Conservation (phyloP, 2,329 filamentous ascomycete genomes). For the Neofusicoccum sp. region DNA sequence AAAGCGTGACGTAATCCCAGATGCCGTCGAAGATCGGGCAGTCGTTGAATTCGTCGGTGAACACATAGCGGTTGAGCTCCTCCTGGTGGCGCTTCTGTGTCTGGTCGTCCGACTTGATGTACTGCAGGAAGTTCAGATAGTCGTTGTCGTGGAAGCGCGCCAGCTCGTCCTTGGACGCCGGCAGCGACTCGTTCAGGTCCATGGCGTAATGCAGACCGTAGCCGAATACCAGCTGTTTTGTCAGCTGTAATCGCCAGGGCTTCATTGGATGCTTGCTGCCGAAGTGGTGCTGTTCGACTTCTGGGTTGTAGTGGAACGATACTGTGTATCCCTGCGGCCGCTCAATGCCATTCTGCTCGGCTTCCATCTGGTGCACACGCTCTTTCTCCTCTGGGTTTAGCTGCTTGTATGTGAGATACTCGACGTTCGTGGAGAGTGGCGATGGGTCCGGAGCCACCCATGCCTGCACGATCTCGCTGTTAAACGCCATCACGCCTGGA, state of each 20-base stretch:
- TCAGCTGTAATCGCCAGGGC: conserved; percentile 92
- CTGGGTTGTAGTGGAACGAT: conserved; percentile 92
- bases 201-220: conserved; percentile 97
- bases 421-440: conserved; percentile 17
- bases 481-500: conserved; percentile 11
- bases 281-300: conserved; percentile 96
- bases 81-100: conserved; percentile 37
- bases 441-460: conserved; percentile 13
- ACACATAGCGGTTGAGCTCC: conserved; percentile 69
- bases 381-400: conserved; percentile 18
- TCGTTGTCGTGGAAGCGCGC: conserved; percentile 83
- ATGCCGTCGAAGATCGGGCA: conserved; percentile 96
- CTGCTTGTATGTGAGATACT: conserved; percentile 14
- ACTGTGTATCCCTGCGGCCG: conserved; percentile 85
- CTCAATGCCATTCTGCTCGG: conserved; percentile 68
- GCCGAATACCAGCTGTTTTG: conserved; percentile 90
- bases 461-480: conserved; percentile 21
- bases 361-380: conserved; percentile 55
- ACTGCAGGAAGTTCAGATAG: conserved; percentile 83
- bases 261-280: conserved; percentile 98
- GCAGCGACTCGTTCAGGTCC: conserved; percentile 86
- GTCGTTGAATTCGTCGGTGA: conserved; percentile 72
- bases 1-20: conserved; percentile 93
- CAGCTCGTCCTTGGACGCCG: conserved; percentile 86
- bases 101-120: conserved; percentile 43